phyloP scores from a whole-genome alignment of 1,284 basidiomycete genomes.

The Thecaphora frezii region DNA sequence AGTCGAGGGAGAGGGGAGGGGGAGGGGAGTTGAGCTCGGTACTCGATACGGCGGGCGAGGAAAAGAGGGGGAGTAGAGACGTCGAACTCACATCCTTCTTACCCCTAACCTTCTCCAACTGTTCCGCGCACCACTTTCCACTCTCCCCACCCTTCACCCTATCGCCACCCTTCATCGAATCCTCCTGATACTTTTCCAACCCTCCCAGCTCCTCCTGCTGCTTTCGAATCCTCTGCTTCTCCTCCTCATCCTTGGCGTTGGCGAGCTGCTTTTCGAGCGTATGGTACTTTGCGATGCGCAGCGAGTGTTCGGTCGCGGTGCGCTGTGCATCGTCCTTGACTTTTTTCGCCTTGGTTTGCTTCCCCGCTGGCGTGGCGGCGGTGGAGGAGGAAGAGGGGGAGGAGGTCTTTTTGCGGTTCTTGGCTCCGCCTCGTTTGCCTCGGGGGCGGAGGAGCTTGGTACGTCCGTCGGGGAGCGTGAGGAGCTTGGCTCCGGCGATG shows the following conservation, averaged over 20 bases:
- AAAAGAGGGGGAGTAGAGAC: not conserved
- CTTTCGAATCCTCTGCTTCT: slow-evolving; percentile 29
- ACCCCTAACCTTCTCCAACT: slow-evolving; percentile 20
- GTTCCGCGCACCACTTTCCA: slow-evolving; percentile 52
- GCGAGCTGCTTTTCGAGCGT: slow-evolving; percentile 52
- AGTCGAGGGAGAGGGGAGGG: not conserved
- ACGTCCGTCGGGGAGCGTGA: not conserved
- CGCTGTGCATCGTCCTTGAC: slow-evolving; percentile 6
- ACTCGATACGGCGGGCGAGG: not conserved
- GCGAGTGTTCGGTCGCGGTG: slow-evolving; percentile 31
- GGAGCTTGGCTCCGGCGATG: not conserved
- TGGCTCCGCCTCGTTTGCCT: slow-evolving; percentile 53
- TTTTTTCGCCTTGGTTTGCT: slow-evolving; percentile 10
- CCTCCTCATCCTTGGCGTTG: slow-evolving; percentile 28
- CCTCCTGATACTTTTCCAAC: slow-evolving; percentile 51
- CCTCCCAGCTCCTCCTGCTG: slow-evolving; percentile 47
- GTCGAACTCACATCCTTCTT: slow-evolving; percentile 12
- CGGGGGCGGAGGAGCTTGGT: slow-evolving; percentile 46
- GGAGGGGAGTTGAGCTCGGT: not conserved
- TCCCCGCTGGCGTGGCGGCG: slow-evolving; percentile 14
- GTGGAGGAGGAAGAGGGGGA: not conserved
- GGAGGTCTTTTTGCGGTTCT: slow-evolving; percentile 34
- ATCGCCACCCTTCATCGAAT: slow-evolving; percentile 31
- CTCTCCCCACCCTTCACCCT: slow-evolving; percentile 25
- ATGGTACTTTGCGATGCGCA: slow-evolving; percentile 51